Evolutionary conservation across 2,329 filamentous ascomycete genomes (phyloP).

Genomic region (Ascochyta clinopodiicola): DNA sequence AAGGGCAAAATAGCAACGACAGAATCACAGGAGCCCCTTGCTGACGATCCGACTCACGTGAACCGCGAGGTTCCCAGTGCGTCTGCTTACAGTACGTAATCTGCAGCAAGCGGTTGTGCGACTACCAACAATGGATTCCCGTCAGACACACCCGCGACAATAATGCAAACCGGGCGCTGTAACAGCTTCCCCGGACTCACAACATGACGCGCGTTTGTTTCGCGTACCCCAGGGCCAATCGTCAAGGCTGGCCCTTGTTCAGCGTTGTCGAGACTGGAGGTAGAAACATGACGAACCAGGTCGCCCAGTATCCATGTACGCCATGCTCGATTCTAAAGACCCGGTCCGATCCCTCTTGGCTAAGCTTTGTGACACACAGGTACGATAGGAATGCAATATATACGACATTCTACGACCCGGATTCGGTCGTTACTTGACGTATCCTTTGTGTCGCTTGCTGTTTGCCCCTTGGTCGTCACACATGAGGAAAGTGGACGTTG

Average conservation of each 20-base stretch:
- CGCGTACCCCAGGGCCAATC: conserved; percentile 3
- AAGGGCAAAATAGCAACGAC: background rate
- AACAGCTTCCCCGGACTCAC: conserved; percentile 30
- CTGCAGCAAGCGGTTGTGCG: conserved; percentile 1
- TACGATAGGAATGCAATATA: conserved; percentile 22
- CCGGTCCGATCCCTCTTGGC: conserved; percentile 11
- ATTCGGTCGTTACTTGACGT: conserved; percentile 10
- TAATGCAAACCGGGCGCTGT: conserved; percentile 24
- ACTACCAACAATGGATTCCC: conserved; percentile 7
- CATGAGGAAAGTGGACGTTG: background rate
- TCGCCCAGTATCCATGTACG: conserved; percentile 1
- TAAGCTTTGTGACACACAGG: conserved; percentile 16
- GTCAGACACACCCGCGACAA: conserved; percentile 18
- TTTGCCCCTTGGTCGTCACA: background rate
- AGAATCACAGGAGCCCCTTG: background rate
- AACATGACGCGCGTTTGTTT: conserved; percentile 10
- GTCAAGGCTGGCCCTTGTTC: conserved; percentile 25
- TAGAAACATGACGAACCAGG: background rate
- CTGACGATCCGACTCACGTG: conserved; percentile 4
- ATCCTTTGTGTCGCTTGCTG: background rate
- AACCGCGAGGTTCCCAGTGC: background rate
- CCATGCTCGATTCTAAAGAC: conserved; percentile 6
- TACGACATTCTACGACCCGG: conserved; percentile 18
- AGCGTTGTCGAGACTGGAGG: conserved; percentile 6
- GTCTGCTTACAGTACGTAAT: conserved; percentile 5